These are phyloP conservation scores for Phytophthora ramorum DNA, from an alignment of 352 stramenopile genomes.

Conservation along the genomic window DNA sequence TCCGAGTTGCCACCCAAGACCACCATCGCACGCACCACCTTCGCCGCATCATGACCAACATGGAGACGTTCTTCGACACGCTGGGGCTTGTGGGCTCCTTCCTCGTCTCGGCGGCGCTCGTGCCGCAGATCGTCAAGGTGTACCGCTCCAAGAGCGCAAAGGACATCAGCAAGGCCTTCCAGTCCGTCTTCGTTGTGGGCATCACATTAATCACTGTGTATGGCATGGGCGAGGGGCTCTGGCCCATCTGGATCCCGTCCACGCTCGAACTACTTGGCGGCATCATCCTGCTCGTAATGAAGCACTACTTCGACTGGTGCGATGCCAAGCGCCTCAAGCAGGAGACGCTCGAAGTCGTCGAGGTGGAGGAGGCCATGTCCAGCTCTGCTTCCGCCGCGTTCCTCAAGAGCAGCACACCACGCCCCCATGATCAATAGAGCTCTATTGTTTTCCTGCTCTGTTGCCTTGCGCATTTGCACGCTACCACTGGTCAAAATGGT, in stretches of 20 bases:
- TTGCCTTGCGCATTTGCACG: too few relatives aligned
- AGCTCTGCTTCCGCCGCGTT: conserved; percentile 4
- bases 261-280: conserved; percentile 51
- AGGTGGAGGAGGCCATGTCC: conserved; percentile 7
- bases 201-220: conserved; percentile 57
- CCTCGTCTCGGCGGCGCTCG: conserved; percentile 60
- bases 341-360: conserved; percentile 7
- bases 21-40: neutral
- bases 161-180: conserved; percentile 63
- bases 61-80: conserved; percentile 50
- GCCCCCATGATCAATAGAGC: conserved; percentile 1
- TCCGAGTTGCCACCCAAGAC: neutral
- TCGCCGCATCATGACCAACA: conserved; percentile 23
- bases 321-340: conserved; percentile 22
- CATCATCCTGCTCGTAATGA: conserved; percentile 52
- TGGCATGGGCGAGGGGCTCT: conserved; percentile 51
- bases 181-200: conserved; percentile 52
- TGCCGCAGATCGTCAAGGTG: conserved; percentile 72
- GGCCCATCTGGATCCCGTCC: conserved; percentile 68
- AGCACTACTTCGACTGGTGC: conserved; percentile 50
- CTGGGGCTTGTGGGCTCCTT: conserved; percentile 67
- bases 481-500: conserved; percentile 6
- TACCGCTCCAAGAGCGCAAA: conserved; percentile 63
- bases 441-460: neutral
- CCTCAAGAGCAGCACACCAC: conserved; percentile 10